Percentiles rank a stretch among this genome's conserved stretches.
These are phyloP conservation scores for Wallacemonas collosoma DNA, from an alignment of 208 protist species.

Conservation along the genomic window DNA sequence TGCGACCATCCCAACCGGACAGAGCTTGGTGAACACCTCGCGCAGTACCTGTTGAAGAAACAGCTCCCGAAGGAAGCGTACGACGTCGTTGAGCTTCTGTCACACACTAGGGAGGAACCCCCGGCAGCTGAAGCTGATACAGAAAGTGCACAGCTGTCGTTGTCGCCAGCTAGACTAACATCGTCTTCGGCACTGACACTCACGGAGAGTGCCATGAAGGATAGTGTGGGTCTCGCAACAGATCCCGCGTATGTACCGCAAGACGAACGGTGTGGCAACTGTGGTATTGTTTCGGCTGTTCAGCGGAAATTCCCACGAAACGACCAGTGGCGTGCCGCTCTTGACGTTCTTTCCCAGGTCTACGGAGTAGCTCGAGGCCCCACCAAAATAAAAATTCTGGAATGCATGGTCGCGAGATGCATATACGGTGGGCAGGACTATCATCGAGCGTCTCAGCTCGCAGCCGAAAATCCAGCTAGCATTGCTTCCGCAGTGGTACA, in stretches of 20 bases:
- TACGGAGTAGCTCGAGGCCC: conserved; percentile 5
- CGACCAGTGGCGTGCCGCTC: conserved; percentile 37
- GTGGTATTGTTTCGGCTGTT: conserved; percentile 29
- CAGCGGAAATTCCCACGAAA: conserved; percentile 26
- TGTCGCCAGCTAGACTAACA: background rate
- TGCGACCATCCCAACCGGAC: conserved; percentile 19
- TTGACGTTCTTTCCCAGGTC: conserved; percentile 23
- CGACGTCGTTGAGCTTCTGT: conserved; percentile 10
- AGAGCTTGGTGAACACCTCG: conserved; percentile 35
- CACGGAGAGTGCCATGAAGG: conserved; percentile 1
- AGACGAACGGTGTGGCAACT: conserved; percentile 22
- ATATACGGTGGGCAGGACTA: conserved; percentile 30
- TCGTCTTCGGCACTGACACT: conserved; percentile 1
- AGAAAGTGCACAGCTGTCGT: background rate
- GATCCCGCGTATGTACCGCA: conserved; percentile 39
- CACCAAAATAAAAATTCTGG: conserved; percentile 29
- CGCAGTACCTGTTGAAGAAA: conserved; percentile 40
- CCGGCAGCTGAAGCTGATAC: background rate
- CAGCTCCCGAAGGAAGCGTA: conserved; percentile 9
- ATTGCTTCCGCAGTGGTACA: conserved; percentile 26
- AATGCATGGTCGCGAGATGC: conserved; percentile 24
- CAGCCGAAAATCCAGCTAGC: conserved; percentile 17
- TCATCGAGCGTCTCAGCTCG: conserved; percentile 22
- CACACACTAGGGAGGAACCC: background rate
- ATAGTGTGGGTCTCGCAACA: conserved; percentile 29